These are phyloP conservation scores for Phytophthora pinifolia DNA, from an alignment of 352 stramenopile genomes.

Conservation along the genomic window DNA sequence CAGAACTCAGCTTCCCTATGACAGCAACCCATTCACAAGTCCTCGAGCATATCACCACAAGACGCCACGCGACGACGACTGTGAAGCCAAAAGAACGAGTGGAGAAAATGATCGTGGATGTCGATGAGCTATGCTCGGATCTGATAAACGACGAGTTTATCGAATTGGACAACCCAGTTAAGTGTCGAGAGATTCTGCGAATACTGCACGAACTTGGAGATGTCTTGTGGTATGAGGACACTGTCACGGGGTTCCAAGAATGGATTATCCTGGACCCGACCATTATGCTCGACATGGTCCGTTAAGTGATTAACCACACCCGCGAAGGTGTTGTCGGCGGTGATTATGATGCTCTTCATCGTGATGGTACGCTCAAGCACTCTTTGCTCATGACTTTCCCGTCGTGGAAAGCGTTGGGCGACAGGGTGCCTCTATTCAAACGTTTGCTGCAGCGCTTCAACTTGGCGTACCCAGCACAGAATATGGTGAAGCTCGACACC, in stretches of 20 bases:
- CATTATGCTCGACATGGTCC: conserved; percentile 22
- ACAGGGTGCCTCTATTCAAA: conserved; percentile 17
- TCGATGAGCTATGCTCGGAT: not conserved
- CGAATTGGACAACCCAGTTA: too few species aligned
- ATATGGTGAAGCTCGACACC: not conserved
- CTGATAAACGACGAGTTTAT: not conserved
- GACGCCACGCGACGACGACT: not conserved
- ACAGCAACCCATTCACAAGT: not conserved
- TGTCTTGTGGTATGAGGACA: conserved; percentile 25
- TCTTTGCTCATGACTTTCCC: conserved; percentile 6
- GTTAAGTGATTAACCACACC: conserved; percentile 20
- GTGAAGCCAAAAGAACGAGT: not conserved
- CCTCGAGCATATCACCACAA: conserved; percentile 1
- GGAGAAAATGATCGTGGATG: conserved; percentile 1
- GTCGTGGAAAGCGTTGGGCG: conserved; percentile 1
- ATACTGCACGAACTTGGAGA: conserved; percentile 16
- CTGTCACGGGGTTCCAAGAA: not conserved
- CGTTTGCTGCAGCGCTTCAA: conserved; percentile 12
- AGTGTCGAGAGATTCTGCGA: conserved; percentile 11
- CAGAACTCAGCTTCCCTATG: conserved; percentile 8
- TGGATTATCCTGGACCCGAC: conserved; percentile 11
- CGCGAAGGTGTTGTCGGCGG: not conserved
- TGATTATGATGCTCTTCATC: conserved; percentile 6
- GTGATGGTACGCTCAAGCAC: conserved; percentile 9
- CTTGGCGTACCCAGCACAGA: conserved; percentile 12